Evolutionary conservation across 345 rosid genomes (phyloP).

Genomic region (Geranium rotundifolium): DNA sequence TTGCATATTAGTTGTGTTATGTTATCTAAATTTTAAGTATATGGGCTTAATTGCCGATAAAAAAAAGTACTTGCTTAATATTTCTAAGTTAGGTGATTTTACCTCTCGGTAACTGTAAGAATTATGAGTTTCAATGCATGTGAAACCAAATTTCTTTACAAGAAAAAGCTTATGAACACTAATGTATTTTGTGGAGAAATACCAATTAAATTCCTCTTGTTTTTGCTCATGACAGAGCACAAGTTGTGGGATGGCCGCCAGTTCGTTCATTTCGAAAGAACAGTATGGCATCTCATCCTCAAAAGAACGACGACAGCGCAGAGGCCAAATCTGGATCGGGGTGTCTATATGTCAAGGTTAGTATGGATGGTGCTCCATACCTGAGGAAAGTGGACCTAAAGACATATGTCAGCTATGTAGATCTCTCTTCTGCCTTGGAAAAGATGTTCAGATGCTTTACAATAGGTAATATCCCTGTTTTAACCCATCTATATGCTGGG

Average conservation of each 20-base stretch:
- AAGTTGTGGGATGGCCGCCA: slow-evolving; percentile 66
- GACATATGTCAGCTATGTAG: slow-evolving; percentile 25
- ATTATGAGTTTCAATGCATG: not conserved
- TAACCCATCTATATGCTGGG: not conserved
- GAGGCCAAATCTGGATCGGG: slow-evolving; percentile 29
- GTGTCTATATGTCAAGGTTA: slow-evolving; percentile 48
- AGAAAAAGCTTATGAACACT: no score
- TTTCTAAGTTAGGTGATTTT: no score
- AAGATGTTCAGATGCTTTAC: slow-evolving; percentile 55
- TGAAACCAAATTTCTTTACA: not conserved
- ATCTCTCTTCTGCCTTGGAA: slow-evolving; percentile 38
- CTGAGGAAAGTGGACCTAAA: slow-evolving; percentile 50
- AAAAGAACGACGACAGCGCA: slow-evolving; percentile 30
- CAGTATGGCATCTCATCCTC: slow-evolving; percentile 30
- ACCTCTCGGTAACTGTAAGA: no score
- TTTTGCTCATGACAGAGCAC: slow-evolving; percentile 30
- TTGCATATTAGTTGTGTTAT: no score
- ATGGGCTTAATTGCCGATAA: no score
- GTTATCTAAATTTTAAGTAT: no score
- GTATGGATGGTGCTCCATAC: slow-evolving; percentile 56
- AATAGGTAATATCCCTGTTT: slow-evolving; percentile 24
- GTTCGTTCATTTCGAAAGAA: slow-evolving; percentile 46
- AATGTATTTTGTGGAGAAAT: not conserved
- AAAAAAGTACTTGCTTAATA: no score
- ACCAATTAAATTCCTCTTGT: slow-evolving; percentile 2